phyloP scores from a whole-genome alignment of 2,329 filamentous ascomycete genomes.

The Penicillium sumatraense region DNA sequence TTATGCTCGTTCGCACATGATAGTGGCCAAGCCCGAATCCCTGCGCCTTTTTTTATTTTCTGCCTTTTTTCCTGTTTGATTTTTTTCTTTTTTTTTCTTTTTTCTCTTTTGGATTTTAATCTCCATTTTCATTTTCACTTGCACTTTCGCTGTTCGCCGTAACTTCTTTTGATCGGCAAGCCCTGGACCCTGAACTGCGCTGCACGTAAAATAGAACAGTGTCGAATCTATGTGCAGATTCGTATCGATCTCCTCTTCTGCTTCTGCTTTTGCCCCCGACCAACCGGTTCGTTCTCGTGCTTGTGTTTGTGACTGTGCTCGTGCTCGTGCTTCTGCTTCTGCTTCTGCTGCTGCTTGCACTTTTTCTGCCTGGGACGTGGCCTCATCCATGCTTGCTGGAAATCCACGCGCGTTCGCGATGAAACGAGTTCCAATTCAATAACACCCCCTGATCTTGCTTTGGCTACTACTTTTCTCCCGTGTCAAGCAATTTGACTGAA shows the following conservation, averaged over 20 bases:
- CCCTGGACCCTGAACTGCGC: not conserved
- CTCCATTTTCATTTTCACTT: not conserved
- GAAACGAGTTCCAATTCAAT: constrained; percentile 7
- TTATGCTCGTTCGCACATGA: constrained; percentile 12
- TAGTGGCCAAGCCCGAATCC: constrained; percentile 9
- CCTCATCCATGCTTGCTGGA: constrained; percentile 10
- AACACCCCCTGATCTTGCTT: constrained; percentile 1
- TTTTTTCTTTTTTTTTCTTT: not conserved
- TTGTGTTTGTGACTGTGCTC: not conserved
- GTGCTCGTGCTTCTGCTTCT: not conserved
- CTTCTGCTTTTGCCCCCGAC: not conserved
- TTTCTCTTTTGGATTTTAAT: not conserved
- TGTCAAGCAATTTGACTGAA: too few species aligned
- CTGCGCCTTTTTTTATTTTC: not conserved
- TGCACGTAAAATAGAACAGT: not conserved
- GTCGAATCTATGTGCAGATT: constrained; percentile 17
- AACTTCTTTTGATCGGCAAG: not conserved
- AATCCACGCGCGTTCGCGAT: constrained; percentile 6
- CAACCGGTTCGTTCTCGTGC: not conserved
- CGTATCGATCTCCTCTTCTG: constrained; percentile 6
- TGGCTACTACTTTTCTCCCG: too few species aligned
- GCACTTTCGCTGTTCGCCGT: not conserved
- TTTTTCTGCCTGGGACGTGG: not conserved
- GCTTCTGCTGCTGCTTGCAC: not conserved
- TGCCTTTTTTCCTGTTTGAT: not conserved